Evolutionary conservation across 495 filamentous ascomycete species (phyloP), one percentile per base, ranked within the genome.

Genomic region (Thozetella sp.): DNA sequence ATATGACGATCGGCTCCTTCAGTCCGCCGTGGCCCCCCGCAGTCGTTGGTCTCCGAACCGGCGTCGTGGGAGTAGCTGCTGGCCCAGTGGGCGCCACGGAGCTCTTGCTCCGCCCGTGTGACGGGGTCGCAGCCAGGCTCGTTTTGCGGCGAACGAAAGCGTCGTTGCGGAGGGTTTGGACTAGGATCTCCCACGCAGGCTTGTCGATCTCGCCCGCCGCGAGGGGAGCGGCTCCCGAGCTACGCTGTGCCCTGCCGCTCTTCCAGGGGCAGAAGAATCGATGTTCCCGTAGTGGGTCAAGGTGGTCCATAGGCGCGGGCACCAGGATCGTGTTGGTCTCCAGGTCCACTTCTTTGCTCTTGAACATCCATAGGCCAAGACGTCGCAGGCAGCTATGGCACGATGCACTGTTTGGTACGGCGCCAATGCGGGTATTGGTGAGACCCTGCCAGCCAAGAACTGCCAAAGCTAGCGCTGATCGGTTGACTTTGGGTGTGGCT

Each of bases 361-460:
- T 90, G 77, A 96, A 99, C 75, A 99, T 87, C 95, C 95, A 99
- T 6, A 99, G 82, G 0, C 96, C 95, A 0, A 98, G 80, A 6
- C 93, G 86, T 59, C 93, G 86, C 65, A 97, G 92, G 68, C 95
- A 99, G 37, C 89, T 89, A 51, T 84, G 77, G 70, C 95, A 99
- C 0, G 84, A 86, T 17, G 88, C 87, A n/a, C 92, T 75, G 50
- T 88, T 90, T 2, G 88, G 81, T 25, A 83, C 78, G 24, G 72
- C 62, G 51, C 75, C 74, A 57, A 86, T 81, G 20, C 84, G 80
- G 26, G 82, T 81, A 67, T 91, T 87, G 17, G 75, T 78, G 23
- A 89, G 83, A 46, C 85, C 85, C 62, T 90, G 84, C 96, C 95
- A 99, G 58, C 95, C 95, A 56, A 93, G 88, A 15, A 97, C 74